Conservation (phyloP, 345 rosid genomes). For the Microthlaspi erraticum region DNA sequence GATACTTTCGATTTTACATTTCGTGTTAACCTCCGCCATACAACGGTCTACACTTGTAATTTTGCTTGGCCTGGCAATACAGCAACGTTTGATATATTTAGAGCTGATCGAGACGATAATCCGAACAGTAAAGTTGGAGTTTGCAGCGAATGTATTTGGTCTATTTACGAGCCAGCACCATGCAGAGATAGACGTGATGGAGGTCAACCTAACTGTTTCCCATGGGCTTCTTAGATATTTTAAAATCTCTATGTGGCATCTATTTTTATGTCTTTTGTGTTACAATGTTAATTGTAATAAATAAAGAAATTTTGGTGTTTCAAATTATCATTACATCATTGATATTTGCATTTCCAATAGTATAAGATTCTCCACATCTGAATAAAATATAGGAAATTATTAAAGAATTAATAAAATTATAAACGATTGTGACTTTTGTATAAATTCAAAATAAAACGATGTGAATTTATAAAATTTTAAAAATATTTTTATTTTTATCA, state of each 20-base stretch:
- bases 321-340: too few species aligned
- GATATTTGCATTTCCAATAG: too few species aligned
- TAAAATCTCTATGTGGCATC: background rate
- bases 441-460: too few species aligned
- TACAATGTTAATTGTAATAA: background rate
- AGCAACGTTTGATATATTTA: slow-evolving; percentile 13
- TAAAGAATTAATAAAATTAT: too few species aligned
- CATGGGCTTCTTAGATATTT: background rate
- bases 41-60: slow-evolving; percentile 8
- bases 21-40: slow-evolving; percentile 8
- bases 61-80: slow-evolving; percentile 26
- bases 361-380: too few species aligned
- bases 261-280: background rate
- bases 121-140: slow-evolving; percentile 10
- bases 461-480: too few species aligned
- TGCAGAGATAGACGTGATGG: slow-evolving; percentile 24
- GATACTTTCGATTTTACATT: slow-evolving; percentile 13
- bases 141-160: slow-evolving; percentile 29
- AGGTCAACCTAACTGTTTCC: slow-evolving; percentile 16
- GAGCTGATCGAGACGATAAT: slow-evolving; percentile 26
- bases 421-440: too few species aligned
- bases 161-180: background rate
- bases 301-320: background rate
- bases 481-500: too few species aligned
- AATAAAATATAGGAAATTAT: too few species aligned